Evolutionary conservation across 257 asterid species (phyloP), one percentile per base, ranked within the genome.

Genomic region (Przewalskia tangutica): DNA sequence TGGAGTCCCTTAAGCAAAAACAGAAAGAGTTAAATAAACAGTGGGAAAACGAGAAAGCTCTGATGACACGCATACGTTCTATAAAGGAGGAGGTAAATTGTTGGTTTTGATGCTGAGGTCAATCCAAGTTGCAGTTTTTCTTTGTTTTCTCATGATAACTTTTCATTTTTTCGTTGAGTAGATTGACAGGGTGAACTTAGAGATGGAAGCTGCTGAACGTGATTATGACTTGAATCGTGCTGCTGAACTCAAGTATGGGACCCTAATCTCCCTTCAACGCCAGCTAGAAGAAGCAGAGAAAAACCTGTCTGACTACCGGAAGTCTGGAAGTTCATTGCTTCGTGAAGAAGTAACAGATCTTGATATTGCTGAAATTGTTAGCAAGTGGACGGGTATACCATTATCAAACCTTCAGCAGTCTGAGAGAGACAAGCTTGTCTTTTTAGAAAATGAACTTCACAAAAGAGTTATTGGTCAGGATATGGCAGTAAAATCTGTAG

Each of bases 161-260:
- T 63, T 80, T 44, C 44, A 59, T 54, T 59, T 64, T 81, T 46
- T 5, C 7, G 42, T 80, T 55, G 58, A 46, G 64, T 84, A 94
- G 98, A 92, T 95, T 80, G 98, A 93, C 87, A 91, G 98, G 86
- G 98, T 95, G 50, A 95, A 95, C 87, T 88, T 89, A 76, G 98
- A 95, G 91, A 93, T 93, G 97, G 97, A 95, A 86, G 97, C 97
- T 83, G 98, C 98, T 78, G 98, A 95, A 89, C 98, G 98, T 14
- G 98, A 93, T 83, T 93, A 95, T 89, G 91, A 95, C 86, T 90
- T 95, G 32, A 95, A 84, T 83, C 98, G 97, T 77, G 98, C 98
- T 36, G 98, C 98, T 84, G 98, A 95, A 86, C 98, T 95, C 81
- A 95, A 93, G 81, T 93, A 95, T 46, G 97, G 98, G 70, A 95